Base-by-base conservation (phyloP, 75 land plant species). In the Gnetum montanum region DNA sequence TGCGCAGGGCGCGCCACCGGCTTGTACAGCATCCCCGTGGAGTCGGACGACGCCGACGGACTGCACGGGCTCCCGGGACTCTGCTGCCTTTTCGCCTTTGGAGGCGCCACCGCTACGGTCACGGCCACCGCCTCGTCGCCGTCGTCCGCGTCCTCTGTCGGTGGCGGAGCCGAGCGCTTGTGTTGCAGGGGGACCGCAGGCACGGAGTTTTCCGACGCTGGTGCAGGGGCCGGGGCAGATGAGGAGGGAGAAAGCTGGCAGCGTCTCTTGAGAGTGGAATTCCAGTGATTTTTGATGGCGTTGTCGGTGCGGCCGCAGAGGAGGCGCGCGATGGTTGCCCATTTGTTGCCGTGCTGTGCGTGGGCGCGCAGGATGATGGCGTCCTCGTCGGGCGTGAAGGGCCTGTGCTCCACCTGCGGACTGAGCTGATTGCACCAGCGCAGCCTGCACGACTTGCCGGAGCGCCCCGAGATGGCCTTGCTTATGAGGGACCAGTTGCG, bases 351-450 rank as follows among this genome's bases (percentile, higher is more conserved):
- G 67, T 83, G 87, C 56, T 46, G 72, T 0, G 72, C 62, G 33
- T 86, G 91, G 6, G 84, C 91, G 29, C 68, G 59, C 27, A 86
- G 43, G 28, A 86, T 86, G 29, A 78, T 67, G 33, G 72, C 83
- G 35, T 86, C 91, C 50, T 86, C 91, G 19, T 73, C 69, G 5
- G 80, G 74, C 2, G 78, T 70, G 59, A 86, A 86, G 8, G 91
- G 70, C 26, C 84, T 62, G 53, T 86, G 91, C 66, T 86, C 84
- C 40, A 85, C 89, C 70, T 78, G 79, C 19, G 89, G 89, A 2
- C 86, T 82, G 24, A 85, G 82, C 89, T 85, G 89, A 54, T 85
- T 85, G 45, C 88, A 84, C 90, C 90, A 86, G 18, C 90, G 64
- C 26, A 86, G 61, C 60, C 90, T 31, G 57, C 91, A 86, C 0